A percentile compares a stretch with the other conserved stretches of the same genome.
Conservation (phyloP, 176 grass and related monocot species). For the Oryza coarctata region DNA sequence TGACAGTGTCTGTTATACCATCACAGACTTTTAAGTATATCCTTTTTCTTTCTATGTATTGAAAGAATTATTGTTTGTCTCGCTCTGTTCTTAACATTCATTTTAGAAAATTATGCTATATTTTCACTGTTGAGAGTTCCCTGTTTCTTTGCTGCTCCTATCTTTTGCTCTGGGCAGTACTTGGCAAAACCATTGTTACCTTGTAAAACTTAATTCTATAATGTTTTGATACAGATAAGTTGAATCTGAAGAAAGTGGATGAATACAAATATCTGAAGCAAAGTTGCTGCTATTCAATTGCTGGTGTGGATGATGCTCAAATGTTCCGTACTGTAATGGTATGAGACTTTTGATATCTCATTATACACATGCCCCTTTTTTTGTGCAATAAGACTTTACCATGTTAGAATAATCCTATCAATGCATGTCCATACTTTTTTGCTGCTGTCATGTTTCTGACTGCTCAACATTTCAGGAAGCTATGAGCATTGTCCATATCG, state of each 20-base stretch:
- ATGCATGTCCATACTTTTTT: slow-evolving; percentile 9
- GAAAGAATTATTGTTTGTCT: slow-evolving; percentile 22
- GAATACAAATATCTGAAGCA: slow-evolving; percentile 98
- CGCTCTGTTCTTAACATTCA: slow-evolving; percentile 10
- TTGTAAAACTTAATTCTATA: slow-evolving; percentile 19
- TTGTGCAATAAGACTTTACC: background rate
- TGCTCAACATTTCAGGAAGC: slow-evolving; percentile 65
- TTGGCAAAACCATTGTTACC: background rate
- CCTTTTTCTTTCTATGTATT: background rate
- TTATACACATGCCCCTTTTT: slow-evolving; percentile 26
- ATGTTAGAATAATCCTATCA: slow-evolving; percentile 9
- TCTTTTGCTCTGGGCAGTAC: slow-evolving; percentile 8
- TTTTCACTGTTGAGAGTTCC: background rate
- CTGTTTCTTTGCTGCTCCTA: background rate
- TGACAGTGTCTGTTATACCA: slow-evolving; percentile 5
- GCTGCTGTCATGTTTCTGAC: slow-evolving; percentile 30
- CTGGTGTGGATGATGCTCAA: slow-evolving; percentile 91
- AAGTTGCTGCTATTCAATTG: slow-evolving; percentile 86
- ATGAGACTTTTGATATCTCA: slow-evolving; percentile 13
- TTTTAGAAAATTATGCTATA: too few relatives aligned
- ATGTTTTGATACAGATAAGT: slow-evolving; percentile 69
- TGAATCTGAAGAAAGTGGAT: slow-evolving; percentile 91
- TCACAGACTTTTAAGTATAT: background rate
- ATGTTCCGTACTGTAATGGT: slow-evolving; percentile 84
- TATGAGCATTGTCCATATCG: slow-evolving; percentile 96